A percentile compares a stretch with the other conserved stretches of the same genome.
These are phyloP conservation scores for Boechera divaricarpa DNA, from an alignment of 345 rosid genomes.

Conservation along the genomic window DNA sequence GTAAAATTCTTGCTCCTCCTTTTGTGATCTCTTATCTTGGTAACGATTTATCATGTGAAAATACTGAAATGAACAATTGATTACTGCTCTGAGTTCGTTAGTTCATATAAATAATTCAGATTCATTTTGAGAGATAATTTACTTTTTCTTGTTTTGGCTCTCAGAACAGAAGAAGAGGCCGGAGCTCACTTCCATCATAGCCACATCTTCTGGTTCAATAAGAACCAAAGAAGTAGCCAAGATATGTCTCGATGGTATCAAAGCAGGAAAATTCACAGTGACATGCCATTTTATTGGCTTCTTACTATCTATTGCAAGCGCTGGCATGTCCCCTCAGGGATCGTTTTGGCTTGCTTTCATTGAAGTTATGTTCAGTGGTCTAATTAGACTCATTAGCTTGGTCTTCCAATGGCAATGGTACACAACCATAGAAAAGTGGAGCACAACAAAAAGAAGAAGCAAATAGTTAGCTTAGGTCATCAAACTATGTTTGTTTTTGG, in stretches of 20 bases:
- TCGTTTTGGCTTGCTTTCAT: constrained; percentile 66
- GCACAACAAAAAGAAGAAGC: neutral
- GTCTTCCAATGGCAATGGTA: constrained; percentile 75
- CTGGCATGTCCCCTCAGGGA: constrained; percentile 73
- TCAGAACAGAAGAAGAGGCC: constrained; percentile 66
- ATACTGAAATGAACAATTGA: too few relatives aligned
- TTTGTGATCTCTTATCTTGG: too few relatives aligned
- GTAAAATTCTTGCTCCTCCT: too few relatives aligned
- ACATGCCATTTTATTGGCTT: constrained; percentile 72
- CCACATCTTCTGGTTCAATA: constrained; percentile 62
- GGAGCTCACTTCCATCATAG: constrained; percentile 59
- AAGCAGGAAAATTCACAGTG: constrained; percentile 58
- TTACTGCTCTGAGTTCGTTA: too few relatives aligned
- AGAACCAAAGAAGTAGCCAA: constrained; percentile 74
- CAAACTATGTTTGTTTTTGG: neutral
- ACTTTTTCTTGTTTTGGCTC: neutral
- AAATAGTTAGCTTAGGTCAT: constrained; percentile 17
- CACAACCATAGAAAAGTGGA: constrained; percentile 48
- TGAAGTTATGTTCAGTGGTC: constrained; percentile 58
- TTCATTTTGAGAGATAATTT: too few relatives aligned
- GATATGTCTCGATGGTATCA: constrained; percentile 61
- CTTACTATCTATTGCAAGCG: constrained; percentile 58
- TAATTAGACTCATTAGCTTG: constrained; percentile 51
- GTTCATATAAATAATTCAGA: too few relatives aligned
- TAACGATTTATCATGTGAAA: too few relatives aligned